Evolutionary conservation across 2,329 filamentous ascomycete genomes (phyloP).

Genomic region (Penicillium corylophilum): DNA sequence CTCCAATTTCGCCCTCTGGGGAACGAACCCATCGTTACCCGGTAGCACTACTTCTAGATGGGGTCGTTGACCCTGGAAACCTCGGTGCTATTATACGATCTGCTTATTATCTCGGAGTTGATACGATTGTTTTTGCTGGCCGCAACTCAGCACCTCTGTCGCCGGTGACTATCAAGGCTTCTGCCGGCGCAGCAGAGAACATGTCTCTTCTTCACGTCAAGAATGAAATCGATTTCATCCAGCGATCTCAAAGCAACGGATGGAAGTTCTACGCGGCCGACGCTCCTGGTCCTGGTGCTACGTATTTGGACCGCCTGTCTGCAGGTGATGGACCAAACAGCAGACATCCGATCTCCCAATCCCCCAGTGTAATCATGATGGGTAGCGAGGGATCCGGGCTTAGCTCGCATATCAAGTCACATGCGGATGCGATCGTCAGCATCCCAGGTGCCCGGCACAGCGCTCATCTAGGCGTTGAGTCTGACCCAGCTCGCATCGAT

Average conservation of each 20-base stretch:
- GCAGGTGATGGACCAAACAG: constrained; percentile 37
- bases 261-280: constrained; percentile 84
- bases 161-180: constrained; percentile 79
- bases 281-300: constrained; percentile 36
- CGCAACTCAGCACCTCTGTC: constrained; percentile 72
- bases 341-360: constrained; percentile 49
- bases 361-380: constrained; percentile 76
- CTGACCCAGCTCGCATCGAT: constrained; percentile 63
- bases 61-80: constrained; percentile 78
- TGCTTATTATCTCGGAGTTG: constrained; percentile 85
- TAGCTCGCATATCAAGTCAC: constrained; percentile 60
- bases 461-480: constrained; percentile 35
- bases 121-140: constrained; percentile 75
- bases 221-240: constrained; percentile 68
- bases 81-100: constrained; percentile 85
- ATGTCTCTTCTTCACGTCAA: constrained; percentile 70
- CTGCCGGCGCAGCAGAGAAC: constrained; percentile 81
- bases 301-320: constrained; percentile 20
- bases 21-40: constrained; percentile 33
- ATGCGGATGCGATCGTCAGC: constrained; percentile 63
- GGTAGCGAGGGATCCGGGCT: constrained; percentile 80
- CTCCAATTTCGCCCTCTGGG: constrained; percentile 7
- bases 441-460: constrained; percentile 58
- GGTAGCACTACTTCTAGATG: constrained; percentile 45
- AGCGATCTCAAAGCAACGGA: constrained; percentile 64